Evolutionary conservation across 768 basidiomycete genomes (phyloP).

Genomic region (Amanita fuliginea): DNA sequence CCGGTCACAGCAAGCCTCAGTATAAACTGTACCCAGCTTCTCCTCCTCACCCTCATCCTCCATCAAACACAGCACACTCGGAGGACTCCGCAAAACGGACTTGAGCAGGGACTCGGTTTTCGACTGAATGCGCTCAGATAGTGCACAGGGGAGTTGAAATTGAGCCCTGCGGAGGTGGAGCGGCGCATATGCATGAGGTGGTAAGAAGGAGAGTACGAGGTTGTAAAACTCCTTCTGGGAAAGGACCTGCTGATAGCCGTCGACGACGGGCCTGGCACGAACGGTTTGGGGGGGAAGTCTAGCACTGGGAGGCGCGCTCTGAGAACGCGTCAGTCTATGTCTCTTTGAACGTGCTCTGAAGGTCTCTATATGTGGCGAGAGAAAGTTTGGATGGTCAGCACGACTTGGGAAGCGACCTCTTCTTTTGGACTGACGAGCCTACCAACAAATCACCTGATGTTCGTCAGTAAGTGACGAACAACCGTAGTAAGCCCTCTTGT

Average conservation of each 20-base stretch:
- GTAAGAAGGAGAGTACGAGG: constrained; percentile 63
- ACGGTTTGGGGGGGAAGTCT: constrained; percentile 6
- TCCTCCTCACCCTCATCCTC: background rate
- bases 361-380: constrained; percentile 39
- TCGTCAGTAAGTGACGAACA: no score
- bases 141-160: constrained; percentile 48
- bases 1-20: constrained; percentile 7
- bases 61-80: constrained; percentile 43
- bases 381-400: constrained; percentile 20
- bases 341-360: constrained; percentile 25
- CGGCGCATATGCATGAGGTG: constrained; percentile 70
- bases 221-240: constrained; percentile 22
- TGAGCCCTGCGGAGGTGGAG: constrained; percentile 67
- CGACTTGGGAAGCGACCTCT: constrained; percentile 8
- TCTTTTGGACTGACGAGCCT: constrained; percentile 10
- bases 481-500: no score
- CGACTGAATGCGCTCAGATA: constrained; percentile 55
- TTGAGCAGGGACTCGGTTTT: no score
- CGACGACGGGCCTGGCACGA: constrained; percentile 7
- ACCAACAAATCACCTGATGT: no score
- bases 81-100: constrained; percentile 42
- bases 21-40: no score
- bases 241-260: constrained; percentile 1
- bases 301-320: constrained; percentile 30
- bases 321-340: constrained; percentile 35